Evolutionary conservation across 192 early-diverging fungal species (phyloP), one percentile per base, ranked within the genome.

Genomic region (Backusella westeae): DNA sequence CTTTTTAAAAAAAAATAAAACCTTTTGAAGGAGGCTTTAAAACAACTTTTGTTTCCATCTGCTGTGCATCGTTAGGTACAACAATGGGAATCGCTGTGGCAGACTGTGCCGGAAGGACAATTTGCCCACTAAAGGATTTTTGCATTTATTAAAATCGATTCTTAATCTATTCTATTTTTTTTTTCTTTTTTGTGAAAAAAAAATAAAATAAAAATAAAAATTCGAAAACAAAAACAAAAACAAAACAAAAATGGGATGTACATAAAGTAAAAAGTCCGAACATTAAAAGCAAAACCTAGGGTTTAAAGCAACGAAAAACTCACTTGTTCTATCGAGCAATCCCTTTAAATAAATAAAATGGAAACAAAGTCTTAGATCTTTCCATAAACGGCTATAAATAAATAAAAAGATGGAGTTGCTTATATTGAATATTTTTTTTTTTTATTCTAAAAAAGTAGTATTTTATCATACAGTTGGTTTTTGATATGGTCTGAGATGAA

Each of bases 11-110:
- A 53, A 53, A 56, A 63, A 63, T 29, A 63, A 63, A 66, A 71
- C 52, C 75, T 56, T 80, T 75, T 41, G 42, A 67, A 38, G 68
- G 68, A 23, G 73, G 41, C 23, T 75, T 75, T 15, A 69, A 49
- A 32, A 39, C 41, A 44, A 68, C n/a, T 14, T 26, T 35, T 73
- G 59, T 29, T 66, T 63, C 56, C 56, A 63, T 63, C 56, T 63
- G 56, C 26, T 34, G 32, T 49, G 69, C 36, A 34, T 71, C 76
- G 17, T 63, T 26, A n/a, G 79, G 79, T 14, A 75, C 70, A 67
- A 80, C 79, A 34, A 80, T 80, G 38, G 79, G 79, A 63, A 80
- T 76, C n/a, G 79, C 79, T 34, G 79, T 71, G 6, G 74, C 26
- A 63, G 75, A 65, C n/a, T 75, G 69, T 17, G 69, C 41, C 56